Evolutionary conservation across 2,329 filamentous ascomycete genomes (phyloP), one percentile per base, ranked within the genome.

Genomic region (Colletotrichum abscissum): DNA sequence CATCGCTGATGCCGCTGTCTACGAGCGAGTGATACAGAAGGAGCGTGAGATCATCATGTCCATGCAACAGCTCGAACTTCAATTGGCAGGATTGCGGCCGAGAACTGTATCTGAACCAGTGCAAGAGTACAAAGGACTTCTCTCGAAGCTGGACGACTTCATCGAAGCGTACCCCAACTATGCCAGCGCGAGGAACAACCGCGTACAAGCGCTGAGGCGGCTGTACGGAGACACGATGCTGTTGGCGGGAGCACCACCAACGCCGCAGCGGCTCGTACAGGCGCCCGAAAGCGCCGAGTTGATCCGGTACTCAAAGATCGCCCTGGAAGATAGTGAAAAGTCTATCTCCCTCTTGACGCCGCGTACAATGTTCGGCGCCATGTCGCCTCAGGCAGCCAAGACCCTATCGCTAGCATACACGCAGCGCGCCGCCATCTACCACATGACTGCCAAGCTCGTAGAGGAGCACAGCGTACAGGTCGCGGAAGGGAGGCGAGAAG

Each of bases 171-270:
- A 90, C 66, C 92, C 93, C 3, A 81, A 84, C 38, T 95, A 95
- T 81, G 92, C 93, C 26, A 94, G 92, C 75, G 92, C 91, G 6
- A 88, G 90, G 71, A 93, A 95, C 80, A 95, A 96, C 81, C 88
- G 93, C 63, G 93, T 92, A 3, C 94, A 95, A 80, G 87, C 92
- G 9, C 77, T 88, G 35, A 84, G 92, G 26, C 85, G 92, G 60
- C 82, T 91, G 69, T 91, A 92, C 75, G 92, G 91, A 12, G 91
- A 93, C 78, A 82, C 84, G 2, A 85, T 91, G 78, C 81, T 92
- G 26, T 80, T 91, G 46, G 77, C 80, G 28, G 79, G 82, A 28
- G 82, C 82, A 16, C 78, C 79, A 0, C 80, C 81, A 58, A 82
- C 79, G 63, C 78, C 82, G 7, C 83, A 80, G 76, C 86, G 84